Evolutionary conservation across 2,329 filamentous ascomycete species (phyloP), one percentile per base, ranked within the genome.

Genomic region (Cladophialophora bantiana): DNA sequence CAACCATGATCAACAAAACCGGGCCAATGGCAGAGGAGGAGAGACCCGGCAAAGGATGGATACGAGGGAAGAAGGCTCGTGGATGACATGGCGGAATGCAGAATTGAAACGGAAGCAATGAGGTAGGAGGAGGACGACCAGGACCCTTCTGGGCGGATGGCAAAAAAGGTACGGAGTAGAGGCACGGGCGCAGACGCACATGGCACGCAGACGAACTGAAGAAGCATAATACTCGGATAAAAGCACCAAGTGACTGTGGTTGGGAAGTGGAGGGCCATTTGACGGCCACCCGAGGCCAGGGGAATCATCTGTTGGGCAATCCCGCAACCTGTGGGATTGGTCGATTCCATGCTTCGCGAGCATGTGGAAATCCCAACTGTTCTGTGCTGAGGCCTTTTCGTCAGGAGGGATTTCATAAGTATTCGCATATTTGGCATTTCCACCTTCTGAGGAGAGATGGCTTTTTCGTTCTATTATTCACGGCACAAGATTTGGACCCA

Each of bases 51-150:
- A 20, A 53, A 32, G 45, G 59, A 61, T 18, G 45, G 31, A 36
- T 31, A 34, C 9, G 48, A 61, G 45, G 50, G 56, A 59, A 42
- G 40, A 54, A 50, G 56, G n/a, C 42, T 55, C 18, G 36, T 52
- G 55, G 55, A 63, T 67, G 65, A 62, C 59, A 67, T 63, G 65
- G 50, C 36, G 59, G 59, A 57, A 62, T 62, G 48, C 20, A 61
- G 12, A 6, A 36, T 36, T 50, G 31, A 34, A 48, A 48, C 45
- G 42, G 26, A 31, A 54, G 62, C 53, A 10, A 54, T 54, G 20
- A 26, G 26, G 26, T 26, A 26, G 26, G 26, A 26, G 26, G 18
- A 31, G 45, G 18, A 31, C 53, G 12, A 18, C 15, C 18, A 42
- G 40, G 32, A 18, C 48, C 57, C 40, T 59, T 26, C 45, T 50